phyloP scores from a whole-genome alignment of 164 flowering plant genomes.

The Tinospora cordifolia region DNA sequence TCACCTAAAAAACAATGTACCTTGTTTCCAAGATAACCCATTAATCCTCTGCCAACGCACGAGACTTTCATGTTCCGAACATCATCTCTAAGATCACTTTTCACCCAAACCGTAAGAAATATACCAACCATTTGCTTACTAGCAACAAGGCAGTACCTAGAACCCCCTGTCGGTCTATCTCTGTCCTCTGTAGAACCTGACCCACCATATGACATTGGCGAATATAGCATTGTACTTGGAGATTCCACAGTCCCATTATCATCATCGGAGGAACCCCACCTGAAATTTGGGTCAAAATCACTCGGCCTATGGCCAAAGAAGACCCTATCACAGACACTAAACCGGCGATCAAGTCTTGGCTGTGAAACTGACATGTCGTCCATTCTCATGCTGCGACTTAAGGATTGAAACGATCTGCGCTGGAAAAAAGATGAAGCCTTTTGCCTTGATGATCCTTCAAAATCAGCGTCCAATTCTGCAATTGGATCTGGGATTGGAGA shows the following conservation, averaged over 20 bases:
- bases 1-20: constrained; percentile 22
- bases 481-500: constrained; percentile 31
- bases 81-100: constrained; percentile 36
- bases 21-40: constrained; percentile 58
- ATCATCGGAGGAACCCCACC: constrained; percentile 40
- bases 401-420: constrained; percentile 41
- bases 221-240: constrained; percentile 29
- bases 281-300: constrained; percentile 30
- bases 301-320: constrained; percentile 41
- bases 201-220: constrained; percentile 34
- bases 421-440: constrained; percentile 51
- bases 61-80: constrained; percentile 45
- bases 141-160: constrained; percentile 43
- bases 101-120: constrained; percentile 46
- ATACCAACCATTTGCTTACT: constrained; percentile 55
- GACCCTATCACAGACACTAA: constrained; percentile 44
- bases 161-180: constrained; percentile 26
- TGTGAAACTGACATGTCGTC: constrained; percentile 32
- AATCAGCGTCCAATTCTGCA: constrained; percentile 30
- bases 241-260: constrained; percentile 37
- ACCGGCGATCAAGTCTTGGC: constrained; percentile 39
- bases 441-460: constrained; percentile 59
- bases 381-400: constrained; percentile 39
- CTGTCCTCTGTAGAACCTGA: constrained; percentile 28
- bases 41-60: constrained; percentile 47